Evolutionary conservation across 176 grass and related monocot species (phyloP), one percentile per base, ranked within the genome.

Genomic region (Ensete ventricosum): DNA sequence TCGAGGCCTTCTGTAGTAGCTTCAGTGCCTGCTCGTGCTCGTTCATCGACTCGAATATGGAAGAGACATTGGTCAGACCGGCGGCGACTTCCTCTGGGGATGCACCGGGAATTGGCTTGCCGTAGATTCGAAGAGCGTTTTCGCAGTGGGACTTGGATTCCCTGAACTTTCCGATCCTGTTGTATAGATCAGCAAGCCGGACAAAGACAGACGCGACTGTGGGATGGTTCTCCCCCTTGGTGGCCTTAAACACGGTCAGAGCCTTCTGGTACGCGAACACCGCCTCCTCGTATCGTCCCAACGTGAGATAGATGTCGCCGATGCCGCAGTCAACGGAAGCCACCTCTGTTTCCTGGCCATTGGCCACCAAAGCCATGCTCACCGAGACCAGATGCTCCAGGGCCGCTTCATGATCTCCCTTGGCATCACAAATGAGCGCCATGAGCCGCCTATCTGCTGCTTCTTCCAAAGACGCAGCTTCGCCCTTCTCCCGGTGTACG

Each of bases 41-140:
- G 68, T 91, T 93, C 94, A 98, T 98, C 21, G 88, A 89, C 76
- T 93, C 94, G 55, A 91, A 98, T 83, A 98, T 98, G 49, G 90
- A 90, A 64, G 94, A 92, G 77, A 98, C 84, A 80, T 91, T 86
- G 26, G 94, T 91, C 43, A 98, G 83, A 48, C 94, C 94, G 49
- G 83, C 89, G 43, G 94, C 94, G 72, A 93, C 87, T 81, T 98
- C 94, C 79, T 98, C 94, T 52, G 91, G 76, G 64, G 94, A 98
- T 6, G 90, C 89, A 16, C 90, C 94, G 7, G 90, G 89, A 80
- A 91, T 92, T 16, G 94, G 86, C 79, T 93, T 98, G 83, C 87
- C 82, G 77, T 98, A 98, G 70, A 98, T 98, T 75, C 82, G 87
- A 26, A 98, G 88, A 16, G 94, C 94, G 78, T 90, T 98, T 84